Conservation (phyloP, 371 early-diverging fungal species). For the Gilbertella persicaria region DNA sequence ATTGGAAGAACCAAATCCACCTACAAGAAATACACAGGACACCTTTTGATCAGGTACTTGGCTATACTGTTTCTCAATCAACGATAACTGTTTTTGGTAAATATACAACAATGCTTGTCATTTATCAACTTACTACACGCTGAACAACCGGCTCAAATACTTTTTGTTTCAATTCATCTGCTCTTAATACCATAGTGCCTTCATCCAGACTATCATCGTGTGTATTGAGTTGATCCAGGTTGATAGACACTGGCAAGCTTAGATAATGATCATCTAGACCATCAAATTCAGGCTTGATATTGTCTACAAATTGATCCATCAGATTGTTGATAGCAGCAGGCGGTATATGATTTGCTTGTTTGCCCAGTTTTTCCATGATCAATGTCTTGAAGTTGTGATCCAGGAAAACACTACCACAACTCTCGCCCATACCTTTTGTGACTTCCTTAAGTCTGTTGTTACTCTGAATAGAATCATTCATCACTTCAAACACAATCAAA, state of each 20-base stretch:
- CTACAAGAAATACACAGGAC: slow-evolving; percentile 43
- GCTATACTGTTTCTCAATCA: slow-evolving; percentile 36
- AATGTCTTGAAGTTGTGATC: slow-evolving; percentile 48
- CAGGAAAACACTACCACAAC: slow-evolving; percentile 59
- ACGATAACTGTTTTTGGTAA: slow-evolving; percentile 27
- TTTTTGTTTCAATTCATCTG: slow-evolving; percentile 47
- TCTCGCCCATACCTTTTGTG: slow-evolving; percentile 64
- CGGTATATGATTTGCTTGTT: slow-evolving; percentile 33
- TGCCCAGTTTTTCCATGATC: slow-evolving; percentile 45
- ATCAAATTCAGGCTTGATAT: slow-evolving; percentile 60
- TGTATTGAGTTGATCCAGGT: slow-evolving; percentile 35
- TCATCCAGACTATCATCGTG: slow-evolving; percentile 52
- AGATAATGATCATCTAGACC: slow-evolving; percentile 53
- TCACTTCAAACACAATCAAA: slow-evolving; percentile 50
- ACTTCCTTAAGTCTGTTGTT: slow-evolving; percentile 49
- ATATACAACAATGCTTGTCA: not conserved
- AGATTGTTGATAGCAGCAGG: slow-evolving; percentile 47
- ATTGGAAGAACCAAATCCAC: slow-evolving; percentile 53
- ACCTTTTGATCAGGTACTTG: slow-evolving; percentile 28
- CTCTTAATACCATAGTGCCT: slow-evolving; percentile 47
- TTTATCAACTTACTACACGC: slow-evolving; percentile 39
- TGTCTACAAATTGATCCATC: slow-evolving; percentile 59
- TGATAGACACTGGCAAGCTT: slow-evolving; percentile 45
- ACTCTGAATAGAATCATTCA: slow-evolving; percentile 24
- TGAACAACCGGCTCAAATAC: slow-evolving; percentile 61